Evolutionary conservation across 352 stramenopile genomes (phyloP).

Genomic region (Plasmopara halstedii): DNA sequence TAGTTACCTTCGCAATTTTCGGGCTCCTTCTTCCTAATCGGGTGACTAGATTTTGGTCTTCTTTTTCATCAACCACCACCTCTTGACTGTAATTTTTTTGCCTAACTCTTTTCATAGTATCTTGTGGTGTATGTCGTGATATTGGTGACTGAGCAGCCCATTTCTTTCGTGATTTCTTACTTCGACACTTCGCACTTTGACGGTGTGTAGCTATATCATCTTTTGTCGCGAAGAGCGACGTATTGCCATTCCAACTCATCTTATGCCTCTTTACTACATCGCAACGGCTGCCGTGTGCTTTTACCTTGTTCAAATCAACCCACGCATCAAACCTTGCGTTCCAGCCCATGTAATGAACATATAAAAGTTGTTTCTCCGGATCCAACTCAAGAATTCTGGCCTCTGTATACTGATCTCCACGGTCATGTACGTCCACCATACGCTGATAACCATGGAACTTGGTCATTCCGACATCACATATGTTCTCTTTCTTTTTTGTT

Average conservation of each 20-base stretch:
- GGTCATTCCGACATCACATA: background rate
- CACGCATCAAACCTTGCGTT: constrained; percentile 67
- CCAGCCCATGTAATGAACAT: constrained; percentile 74
- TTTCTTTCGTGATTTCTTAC: constrained; percentile 8
- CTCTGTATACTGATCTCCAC: constrained; percentile 47
- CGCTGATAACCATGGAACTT: constrained; percentile 31
- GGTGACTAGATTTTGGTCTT: background rate
- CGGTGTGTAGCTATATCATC: constrained; percentile 4
- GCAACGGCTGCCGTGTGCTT: constrained; percentile 48
- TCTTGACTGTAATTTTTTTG: constrained; percentile 7
- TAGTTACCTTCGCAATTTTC: constrained; percentile 8
- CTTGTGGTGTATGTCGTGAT: constrained; percentile 7
- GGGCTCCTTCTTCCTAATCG: constrained; percentile 6
- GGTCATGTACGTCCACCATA: constrained; percentile 53
- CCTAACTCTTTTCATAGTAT: constrained; percentile 3
- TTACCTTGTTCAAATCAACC: constrained; percentile 34
- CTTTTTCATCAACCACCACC: background rate
- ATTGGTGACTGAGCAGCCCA: constrained; percentile 3
- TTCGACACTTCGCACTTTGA: constrained; percentile 3
- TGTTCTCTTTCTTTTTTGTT: constrained; percentile 1
- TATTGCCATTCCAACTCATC: constrained; percentile 46
- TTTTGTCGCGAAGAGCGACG: constrained; percentile 28
- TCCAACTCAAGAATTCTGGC: constrained; percentile 52
- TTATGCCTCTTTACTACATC: constrained; percentile 18
- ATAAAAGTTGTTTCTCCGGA: constrained; percentile 23